Percentiles rank a stretch among this genome's conserved stretches.
Evolutionary conservation across 179 eudicot genomes (phyloP).

Genomic region (Camellia oleifera): DNA sequence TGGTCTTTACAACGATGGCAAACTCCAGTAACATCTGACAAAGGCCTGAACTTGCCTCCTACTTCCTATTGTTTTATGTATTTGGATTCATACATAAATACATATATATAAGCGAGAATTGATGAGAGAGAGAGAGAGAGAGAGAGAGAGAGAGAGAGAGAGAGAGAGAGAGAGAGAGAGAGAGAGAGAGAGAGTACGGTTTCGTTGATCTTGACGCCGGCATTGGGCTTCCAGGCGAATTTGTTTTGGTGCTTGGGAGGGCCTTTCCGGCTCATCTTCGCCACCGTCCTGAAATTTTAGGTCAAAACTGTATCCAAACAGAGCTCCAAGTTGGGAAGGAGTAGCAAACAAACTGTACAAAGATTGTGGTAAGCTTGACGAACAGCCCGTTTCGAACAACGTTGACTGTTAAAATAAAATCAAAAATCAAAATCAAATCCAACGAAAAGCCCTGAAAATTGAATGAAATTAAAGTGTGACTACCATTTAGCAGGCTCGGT

Average conservation of each 20-base stretch:
- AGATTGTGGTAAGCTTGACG: too few relatives aligned
- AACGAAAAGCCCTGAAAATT: too few relatives aligned
- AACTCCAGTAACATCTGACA: conserved; percentile 73
- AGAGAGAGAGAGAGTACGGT: conserved; percentile 37
- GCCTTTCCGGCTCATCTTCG: conserved; percentile 64
- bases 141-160: background rate
- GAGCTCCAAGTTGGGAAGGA: too few relatives aligned
- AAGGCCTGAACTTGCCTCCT: conserved; percentile 78
- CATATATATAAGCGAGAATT: too few relatives aligned
- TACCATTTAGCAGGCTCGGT: too few relatives aligned
- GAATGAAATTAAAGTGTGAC: too few relatives aligned
- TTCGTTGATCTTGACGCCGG: conserved; percentile 80
- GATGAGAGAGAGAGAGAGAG: background rate
- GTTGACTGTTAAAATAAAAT: too few relatives aligned
- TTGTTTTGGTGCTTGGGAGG: conserved; percentile 86
- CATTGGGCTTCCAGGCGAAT: conserved; percentile 80
- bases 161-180: too few relatives aligned
- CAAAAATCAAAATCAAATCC: too few relatives aligned
- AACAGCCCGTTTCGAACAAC: too few relatives aligned
- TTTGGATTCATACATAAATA: background rate
- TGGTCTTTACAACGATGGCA: conserved; percentile 86
- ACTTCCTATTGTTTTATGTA: conserved; percentile 49
- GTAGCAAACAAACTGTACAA: too few relatives aligned
- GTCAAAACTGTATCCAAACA: too few relatives aligned
- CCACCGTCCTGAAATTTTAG: background rate